Percentiles rank a stretch among this genome's conserved stretches.
Evolutionary conservation across 2,329 filamentous ascomycete genomes (phyloP).

Genomic region (Elsinoe ampelina): DNA sequence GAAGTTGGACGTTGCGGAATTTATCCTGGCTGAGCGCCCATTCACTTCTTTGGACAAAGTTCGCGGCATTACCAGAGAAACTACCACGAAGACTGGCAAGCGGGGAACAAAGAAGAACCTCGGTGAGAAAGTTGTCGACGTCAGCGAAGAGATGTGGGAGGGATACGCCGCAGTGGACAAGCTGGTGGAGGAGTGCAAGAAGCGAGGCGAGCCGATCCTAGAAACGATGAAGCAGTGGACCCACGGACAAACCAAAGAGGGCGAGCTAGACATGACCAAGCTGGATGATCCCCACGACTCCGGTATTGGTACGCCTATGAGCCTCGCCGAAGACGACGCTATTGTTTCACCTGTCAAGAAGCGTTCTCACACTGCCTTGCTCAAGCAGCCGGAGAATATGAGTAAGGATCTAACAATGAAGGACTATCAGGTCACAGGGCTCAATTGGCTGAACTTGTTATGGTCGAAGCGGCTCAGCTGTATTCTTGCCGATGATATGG

Average conservation of each 20-base stretch:
- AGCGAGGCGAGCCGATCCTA: constrained; percentile 57
- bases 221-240: constrained; percentile 60
- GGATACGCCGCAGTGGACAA: constrained; percentile 77
- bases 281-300: constrained; percentile 51
- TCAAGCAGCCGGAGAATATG: constrained; percentile 70
- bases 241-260: constrained; percentile 48
- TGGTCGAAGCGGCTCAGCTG: constrained; percentile 73
- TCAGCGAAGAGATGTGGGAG: constrained; percentile 61
- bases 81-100: constrained; percentile 44
- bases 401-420: constrained; percentile 68
- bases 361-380: constrained; percentile 35
- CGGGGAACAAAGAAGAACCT: constrained; percentile 43
- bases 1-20: constrained; percentile 57
- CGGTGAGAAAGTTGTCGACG: constrained; percentile 58
- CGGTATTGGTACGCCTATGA: constrained; percentile 55
- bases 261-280: constrained; percentile 52
- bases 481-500: constrained; percentile 97
- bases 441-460: constrained; percentile 87
- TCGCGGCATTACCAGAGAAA: constrained; percentile 48
- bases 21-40: constrained; percentile 64
- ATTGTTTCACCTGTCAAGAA: constrained; percentile 36
- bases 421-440: constrained; percentile 83
- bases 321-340: constrained; percentile 27
- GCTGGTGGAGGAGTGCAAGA: constrained; percentile 67
- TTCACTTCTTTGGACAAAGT: constrained; percentile 60